A percentile compares a stretch with the other conserved stretches of the same genome.
phyloP scores from a whole-genome alignment of 768 basidiomycete genomes.

The Cystoderma amianthinum region DNA sequence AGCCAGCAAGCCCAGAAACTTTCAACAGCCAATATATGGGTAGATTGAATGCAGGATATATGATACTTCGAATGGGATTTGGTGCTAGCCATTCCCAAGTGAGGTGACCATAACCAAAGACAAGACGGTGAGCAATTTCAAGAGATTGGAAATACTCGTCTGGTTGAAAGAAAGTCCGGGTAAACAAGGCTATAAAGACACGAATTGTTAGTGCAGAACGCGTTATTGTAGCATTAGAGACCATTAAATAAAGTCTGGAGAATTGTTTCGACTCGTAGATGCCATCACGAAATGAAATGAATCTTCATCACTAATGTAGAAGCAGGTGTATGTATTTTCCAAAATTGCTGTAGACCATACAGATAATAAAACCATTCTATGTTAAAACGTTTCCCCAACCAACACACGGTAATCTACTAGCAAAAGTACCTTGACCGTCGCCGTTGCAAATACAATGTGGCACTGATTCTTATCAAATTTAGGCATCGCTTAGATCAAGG shows the following conservation, averaged over 20 bases:
- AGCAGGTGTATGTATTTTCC: too few species aligned
- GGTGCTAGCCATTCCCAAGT: slow-evolving; percentile 93
- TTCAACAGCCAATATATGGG: slow-evolving; percentile 73
- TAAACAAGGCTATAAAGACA: slow-evolving; percentile 56
- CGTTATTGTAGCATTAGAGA: slow-evolving; percentile 4
- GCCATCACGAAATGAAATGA: not conserved
- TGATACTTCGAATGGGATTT: slow-evolving; percentile 67
- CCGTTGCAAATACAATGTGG: too few species aligned
- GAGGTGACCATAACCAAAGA: slow-evolving; percentile 87
- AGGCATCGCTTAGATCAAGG: too few species aligned
- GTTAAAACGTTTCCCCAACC: too few species aligned
- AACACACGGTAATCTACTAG: too few species aligned
- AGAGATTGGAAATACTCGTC: slow-evolving; percentile 96
- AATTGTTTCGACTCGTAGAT: too few species aligned
- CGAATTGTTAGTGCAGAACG: slow-evolving; percentile 41
- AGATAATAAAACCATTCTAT: too few species aligned
- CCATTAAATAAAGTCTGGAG: too few species aligned
- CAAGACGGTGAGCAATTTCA: slow-evolving; percentile 82
- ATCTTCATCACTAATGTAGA: too few species aligned
- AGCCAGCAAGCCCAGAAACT: slow-evolving; percentile 40
- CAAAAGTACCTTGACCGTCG: too few species aligned
- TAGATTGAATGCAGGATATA: slow-evolving; percentile 79
- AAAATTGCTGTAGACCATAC: too few species aligned
- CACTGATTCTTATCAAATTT: too few species aligned
- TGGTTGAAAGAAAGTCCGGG: slow-evolving; percentile 89